phyloP scores from a whole-genome alignment of 768 basidiomycete genomes.

The Rhizopogon sp. region DNA sequence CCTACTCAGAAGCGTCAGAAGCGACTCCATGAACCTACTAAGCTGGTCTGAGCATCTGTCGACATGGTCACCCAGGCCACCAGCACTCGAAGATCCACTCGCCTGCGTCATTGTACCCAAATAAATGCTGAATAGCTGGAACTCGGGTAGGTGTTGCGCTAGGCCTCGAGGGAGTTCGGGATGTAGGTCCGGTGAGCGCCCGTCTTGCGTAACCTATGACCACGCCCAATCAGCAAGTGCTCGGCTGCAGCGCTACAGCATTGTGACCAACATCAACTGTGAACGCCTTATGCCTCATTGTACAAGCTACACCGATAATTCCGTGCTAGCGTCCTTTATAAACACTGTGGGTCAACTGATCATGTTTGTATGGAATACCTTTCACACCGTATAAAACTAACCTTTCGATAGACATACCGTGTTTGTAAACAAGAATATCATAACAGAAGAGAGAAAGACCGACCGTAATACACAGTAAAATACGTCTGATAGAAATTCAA shows the following conservation, averaged over 20 bases:
- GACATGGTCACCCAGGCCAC: too few species aligned
- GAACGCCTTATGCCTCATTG: background rate
- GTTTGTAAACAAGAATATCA: conserved; percentile 5
- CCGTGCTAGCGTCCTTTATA: background rate
- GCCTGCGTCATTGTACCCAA: too few species aligned
- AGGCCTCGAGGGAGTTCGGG: too few species aligned
- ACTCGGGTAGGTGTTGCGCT: too few species aligned
- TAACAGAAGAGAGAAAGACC: conserved; percentile 17
- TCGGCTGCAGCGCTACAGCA: background rate
- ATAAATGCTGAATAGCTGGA: too few species aligned
- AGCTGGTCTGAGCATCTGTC: too few species aligned
- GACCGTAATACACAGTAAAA: conserved; percentile 26
- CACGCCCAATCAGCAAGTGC: background rate
- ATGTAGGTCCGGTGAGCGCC: too few species aligned
- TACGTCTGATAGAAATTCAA: conserved; percentile 14
- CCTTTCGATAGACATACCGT: conserved; percentile 4
- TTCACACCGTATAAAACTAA: conserved; percentile 1
- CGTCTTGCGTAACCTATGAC: background rate
- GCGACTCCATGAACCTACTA: too few species aligned
- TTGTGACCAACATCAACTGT: background rate
- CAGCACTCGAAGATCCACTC: too few species aligned
- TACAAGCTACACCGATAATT: background rate
- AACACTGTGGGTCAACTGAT: background rate
- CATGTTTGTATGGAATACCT: background rate
- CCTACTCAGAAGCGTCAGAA: too few species aligned